Conservation (phyloP, 2,329 filamentous ascomycete species). For the Ceratocystis ficicola region DNA sequence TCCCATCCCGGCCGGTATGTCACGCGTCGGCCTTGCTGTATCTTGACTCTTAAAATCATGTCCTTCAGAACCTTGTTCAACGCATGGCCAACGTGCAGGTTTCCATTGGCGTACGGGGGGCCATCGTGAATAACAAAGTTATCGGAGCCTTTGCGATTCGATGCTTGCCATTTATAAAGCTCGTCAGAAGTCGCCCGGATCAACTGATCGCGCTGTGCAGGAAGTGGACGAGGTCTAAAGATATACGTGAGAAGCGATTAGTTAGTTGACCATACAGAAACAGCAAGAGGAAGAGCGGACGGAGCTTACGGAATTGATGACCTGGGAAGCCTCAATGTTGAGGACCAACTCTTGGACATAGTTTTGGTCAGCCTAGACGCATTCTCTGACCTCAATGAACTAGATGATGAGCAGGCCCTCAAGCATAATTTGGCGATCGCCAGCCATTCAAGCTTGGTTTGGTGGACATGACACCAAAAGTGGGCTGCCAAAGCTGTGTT, state of each 20-base stretch:
- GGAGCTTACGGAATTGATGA: slow-evolving; percentile 55
- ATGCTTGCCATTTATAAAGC: slow-evolving; percentile 76
- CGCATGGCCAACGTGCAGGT: slow-evolving; percentile 82
- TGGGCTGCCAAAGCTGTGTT: slow-evolving; percentile 3
- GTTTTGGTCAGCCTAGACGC: slow-evolving; percentile 57
- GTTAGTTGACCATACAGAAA: not conserved
- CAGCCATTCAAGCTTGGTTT: not conserved
- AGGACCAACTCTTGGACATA: slow-evolving; percentile 56
- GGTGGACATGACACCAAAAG: slow-evolving; percentile 6
- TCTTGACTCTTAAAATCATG: slow-evolving; percentile 69
- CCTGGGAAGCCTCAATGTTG: slow-evolving; percentile 62
- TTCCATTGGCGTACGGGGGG: slow-evolving; percentile 90
- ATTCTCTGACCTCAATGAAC: slow-evolving; percentile 25
- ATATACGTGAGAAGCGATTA: not conserved
- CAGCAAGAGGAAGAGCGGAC: not conserved
- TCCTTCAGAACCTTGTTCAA: slow-evolving; percentile 97
- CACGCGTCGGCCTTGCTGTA: slow-evolving; percentile 62
- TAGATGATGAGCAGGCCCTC: not conserved
- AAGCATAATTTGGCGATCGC: not conserved
- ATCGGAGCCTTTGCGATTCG: slow-evolving; percentile 41
- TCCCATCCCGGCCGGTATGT: slow-evolving; percentile 91
- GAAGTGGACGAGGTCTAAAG: slow-evolving; percentile 40
- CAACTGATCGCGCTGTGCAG: slow-evolving; percentile 43
- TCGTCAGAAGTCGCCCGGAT: slow-evolving; percentile 72
- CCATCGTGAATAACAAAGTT: slow-evolving; percentile 85